Evolutionary conservation across 202 grass and related monocot genomes (phyloP).

Genomic region (Setaria viridis): DNA sequence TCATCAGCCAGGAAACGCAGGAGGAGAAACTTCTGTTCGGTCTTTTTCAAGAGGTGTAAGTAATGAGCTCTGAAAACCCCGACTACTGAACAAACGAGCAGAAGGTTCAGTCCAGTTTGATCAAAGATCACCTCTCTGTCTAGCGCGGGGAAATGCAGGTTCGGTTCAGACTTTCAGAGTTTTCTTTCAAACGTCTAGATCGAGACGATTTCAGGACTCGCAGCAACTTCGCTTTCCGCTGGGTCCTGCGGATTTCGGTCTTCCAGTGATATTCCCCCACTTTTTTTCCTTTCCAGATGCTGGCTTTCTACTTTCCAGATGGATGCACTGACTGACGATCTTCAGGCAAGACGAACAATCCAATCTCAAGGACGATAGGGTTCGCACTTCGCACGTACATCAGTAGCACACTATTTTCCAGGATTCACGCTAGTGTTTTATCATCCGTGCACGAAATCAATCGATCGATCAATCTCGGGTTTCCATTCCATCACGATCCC

Average conservation of each 20-base stretch:
- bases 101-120: not conserved
- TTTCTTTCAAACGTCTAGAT: too few species aligned
- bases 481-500: too few species aligned
- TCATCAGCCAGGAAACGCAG: not conserved
- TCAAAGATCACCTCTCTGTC: not conserved
- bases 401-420: not conserved
- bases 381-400: not conserved
- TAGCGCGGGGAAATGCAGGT: not conserved
- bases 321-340: not conserved
- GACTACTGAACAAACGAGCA: not conserved
- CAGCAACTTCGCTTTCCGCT: not conserved
- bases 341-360: not conserved
- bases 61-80: not conserved
- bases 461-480: not conserved
- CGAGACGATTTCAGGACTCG: not conserved
- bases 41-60: not conserved
- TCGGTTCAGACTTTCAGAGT: not conserved
- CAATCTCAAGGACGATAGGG: not conserved
- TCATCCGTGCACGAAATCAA: not conserved
- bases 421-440: not conserved
- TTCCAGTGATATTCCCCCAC: not conserved
- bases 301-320: conserved; percentile 1
- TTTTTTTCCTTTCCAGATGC: not conserved
- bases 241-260: not conserved
- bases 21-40: not conserved